phyloP scores from a whole-genome alignment of 2,329 filamentous ascomycete genomes.

The Epichloe hybrida region DNA sequence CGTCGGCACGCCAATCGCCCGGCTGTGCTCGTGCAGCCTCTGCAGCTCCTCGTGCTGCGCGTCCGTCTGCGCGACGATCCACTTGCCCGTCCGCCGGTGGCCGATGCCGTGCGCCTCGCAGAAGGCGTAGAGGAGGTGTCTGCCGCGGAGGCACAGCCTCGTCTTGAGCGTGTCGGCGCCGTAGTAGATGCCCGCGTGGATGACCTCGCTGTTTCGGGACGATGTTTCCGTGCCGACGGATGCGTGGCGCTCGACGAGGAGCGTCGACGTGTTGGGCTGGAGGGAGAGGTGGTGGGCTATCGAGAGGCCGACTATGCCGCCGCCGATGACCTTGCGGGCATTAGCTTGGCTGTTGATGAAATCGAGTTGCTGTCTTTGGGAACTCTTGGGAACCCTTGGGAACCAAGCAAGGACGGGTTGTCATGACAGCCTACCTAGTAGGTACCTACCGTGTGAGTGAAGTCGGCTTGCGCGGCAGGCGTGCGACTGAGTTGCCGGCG shows the following conservation, averaged over 20 bases:
- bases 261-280: conserved; percentile 46
- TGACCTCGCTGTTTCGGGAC: conserved; percentile 86
- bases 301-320: conserved; percentile 63
- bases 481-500: conserved; percentile 22
- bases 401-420: not conserved
- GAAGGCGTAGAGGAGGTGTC: conserved; percentile 63
- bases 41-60: conserved; percentile 52
- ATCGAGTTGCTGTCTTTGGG: not conserved
- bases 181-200: conserved; percentile 93
- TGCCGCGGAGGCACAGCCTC: conserved; percentile 64
- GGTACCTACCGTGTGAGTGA: conserved; percentile 29
- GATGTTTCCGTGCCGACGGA: conserved; percentile 74
- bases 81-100: conserved; percentile 70
- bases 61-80: conserved; percentile 80
- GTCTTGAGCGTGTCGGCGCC: conserved; percentile 66
- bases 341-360: not conserved
- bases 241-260: conserved; percentile 69
- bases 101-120: conserved; percentile 56
- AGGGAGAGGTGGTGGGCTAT: conserved; percentile 61
- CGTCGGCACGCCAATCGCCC: conserved; percentile 47
- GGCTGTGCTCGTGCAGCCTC: conserved; percentile 33
- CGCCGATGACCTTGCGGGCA: conserved; percentile 36
- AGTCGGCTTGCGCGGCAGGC: conserved; percentile 22
- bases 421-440: not conserved
- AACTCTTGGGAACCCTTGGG: too few relatives aligned